phyloP scores from a whole-genome alignment of 2,329 filamentous ascomycete genomes.

The Botrytis porri region DNA sequence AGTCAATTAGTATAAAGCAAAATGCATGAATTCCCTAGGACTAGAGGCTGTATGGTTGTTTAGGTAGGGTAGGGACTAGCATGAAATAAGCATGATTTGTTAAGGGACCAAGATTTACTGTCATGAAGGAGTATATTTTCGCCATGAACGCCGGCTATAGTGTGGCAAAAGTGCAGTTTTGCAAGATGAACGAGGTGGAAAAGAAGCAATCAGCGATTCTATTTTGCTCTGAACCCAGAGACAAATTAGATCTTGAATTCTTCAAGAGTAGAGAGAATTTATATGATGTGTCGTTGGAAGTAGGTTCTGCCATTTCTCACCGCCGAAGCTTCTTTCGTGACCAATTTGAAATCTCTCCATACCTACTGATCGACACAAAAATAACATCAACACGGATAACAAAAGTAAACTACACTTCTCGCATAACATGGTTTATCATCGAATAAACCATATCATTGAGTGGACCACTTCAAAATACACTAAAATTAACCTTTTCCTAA shows the following conservation, averaged over 20 bases:
- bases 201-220: rapidly evolving
- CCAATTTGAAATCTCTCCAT: not conserved
- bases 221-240: not conserved
- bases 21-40: no score
- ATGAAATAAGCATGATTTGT: not conserved
- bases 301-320: not conserved
- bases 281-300: not conserved
- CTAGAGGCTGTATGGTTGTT: not conserved
- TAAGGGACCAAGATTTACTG: not conserved
- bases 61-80: not conserved
- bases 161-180: not conserved
- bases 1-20: not conserved
- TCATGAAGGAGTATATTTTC: not conserved
- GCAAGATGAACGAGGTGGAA: not conserved
- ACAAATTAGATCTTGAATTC: not conserved
- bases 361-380: not conserved
- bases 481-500: no score
- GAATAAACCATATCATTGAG: no score
- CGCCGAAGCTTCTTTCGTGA: not conserved
- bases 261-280: not conserved
- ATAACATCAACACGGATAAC: not conserved
- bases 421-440: no score
- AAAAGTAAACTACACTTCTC: not conserved
- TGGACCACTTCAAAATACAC: no score
- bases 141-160: not conserved